Conservation (phyloP, 345 rosid species). For the Eucalyptus coolabah region DNA sequence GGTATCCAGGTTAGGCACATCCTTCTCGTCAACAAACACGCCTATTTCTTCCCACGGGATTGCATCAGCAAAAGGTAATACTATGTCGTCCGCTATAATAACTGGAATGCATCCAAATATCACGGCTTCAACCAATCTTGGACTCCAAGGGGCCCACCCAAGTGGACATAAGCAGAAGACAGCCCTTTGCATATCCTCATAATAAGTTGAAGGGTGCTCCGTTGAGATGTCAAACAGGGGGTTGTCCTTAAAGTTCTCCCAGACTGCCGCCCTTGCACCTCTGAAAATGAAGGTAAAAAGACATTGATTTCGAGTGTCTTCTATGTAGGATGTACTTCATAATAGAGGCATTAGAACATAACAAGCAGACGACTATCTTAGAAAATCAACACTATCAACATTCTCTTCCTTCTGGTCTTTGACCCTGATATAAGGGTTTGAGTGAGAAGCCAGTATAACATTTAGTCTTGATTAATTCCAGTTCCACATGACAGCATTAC, state of each 20-base stretch:
- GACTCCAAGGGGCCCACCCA: constrained; percentile 99
- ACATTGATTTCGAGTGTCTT: not conserved
- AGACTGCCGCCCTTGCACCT: constrained; percentile 97
- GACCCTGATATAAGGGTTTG: not conserved
- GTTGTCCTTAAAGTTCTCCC: constrained; percentile 99
- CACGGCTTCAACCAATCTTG: constrained; percentile 96
- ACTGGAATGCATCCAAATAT: constrained; percentile 99
- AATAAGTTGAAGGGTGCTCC: constrained; percentile 92
- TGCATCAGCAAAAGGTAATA: constrained; percentile 93
- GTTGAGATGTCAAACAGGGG: constrained; percentile 95
- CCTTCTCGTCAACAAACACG: constrained; percentile 87
- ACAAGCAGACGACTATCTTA: not conserved
- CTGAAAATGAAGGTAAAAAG: constrained; percentile 21
- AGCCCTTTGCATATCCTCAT: constrained; percentile 98
- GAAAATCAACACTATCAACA: not conserved
- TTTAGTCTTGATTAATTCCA: not conserved
- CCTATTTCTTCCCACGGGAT: constrained; percentile 99
- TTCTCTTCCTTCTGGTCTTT: not conserved
- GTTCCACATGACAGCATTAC: not conserved
- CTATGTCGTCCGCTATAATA: constrained; percentile 95
- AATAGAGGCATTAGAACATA: not conserved
- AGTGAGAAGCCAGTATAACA: not conserved
- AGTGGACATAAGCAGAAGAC: constrained; percentile 95
- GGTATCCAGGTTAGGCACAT: constrained; percentile 81
- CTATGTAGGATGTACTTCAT: not conserved